Percentiles rank a stretch among this genome's conserved stretches.
Conservation (phyloP, 257 asterid genomes). For the Fraxinus cuspidata region DNA sequence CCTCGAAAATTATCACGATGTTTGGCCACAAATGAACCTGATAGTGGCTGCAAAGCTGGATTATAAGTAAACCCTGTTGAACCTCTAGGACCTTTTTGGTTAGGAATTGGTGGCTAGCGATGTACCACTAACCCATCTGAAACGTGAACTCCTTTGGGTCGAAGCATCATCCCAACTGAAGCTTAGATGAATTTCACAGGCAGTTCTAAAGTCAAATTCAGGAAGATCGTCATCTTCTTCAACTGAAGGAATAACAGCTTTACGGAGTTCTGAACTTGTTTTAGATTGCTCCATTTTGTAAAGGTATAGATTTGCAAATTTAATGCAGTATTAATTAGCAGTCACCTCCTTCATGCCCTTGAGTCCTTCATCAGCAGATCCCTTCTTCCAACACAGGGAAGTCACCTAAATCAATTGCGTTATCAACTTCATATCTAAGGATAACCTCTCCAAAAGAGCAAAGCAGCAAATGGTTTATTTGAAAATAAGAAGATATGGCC, state of each 20-base stretch:
- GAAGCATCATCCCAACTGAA: not conserved
- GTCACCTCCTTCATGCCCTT: conserved; percentile 30
- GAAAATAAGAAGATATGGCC: not conserved
- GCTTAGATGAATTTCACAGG: conserved; percentile 18
- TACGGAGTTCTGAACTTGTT: conserved; percentile 2
- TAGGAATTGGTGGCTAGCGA: conserved; percentile 3
- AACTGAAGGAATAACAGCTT: conserved; percentile 2
- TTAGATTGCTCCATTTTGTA: not conserved
- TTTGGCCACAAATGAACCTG: conserved; percentile 11
- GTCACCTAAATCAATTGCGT: conserved; percentile 22
- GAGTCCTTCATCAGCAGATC: conserved; percentile 24
- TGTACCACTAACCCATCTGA: not conserved
- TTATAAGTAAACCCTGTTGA: conserved; percentile 18
- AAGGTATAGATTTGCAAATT: not conserved
- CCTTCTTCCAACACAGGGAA: conserved; percentile 31
- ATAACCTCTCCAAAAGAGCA: not conserved
- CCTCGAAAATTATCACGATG: conserved; percentile 21
- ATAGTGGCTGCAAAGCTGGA: conserved; percentile 7
- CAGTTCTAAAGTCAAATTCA: conserved; percentile 30
- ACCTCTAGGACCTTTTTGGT: conserved; percentile 16
- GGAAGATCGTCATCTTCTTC: conserved; percentile 39
- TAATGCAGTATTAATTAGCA: not conserved
- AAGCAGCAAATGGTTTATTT: no score
- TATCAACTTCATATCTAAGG: not conserved
- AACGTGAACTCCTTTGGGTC: not conserved